Conservation (phyloP, 1,284 basidiomycete genomes). For the Coniophora puteana region DNA sequence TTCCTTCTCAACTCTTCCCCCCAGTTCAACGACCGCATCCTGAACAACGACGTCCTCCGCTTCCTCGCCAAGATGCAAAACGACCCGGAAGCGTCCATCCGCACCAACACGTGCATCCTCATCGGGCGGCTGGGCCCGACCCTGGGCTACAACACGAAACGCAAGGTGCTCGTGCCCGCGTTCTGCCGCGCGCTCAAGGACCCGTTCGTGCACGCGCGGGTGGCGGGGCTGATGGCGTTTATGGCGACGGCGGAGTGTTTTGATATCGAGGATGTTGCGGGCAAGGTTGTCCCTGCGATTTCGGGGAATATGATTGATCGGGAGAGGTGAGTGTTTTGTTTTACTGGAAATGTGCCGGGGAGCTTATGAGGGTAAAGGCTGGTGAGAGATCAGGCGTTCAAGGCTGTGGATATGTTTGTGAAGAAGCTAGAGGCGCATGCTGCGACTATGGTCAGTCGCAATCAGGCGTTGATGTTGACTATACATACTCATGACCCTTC, state of each 20-base stretch:
- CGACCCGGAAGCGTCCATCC: conserved; percentile 90
- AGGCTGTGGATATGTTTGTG: conserved; percentile 83
- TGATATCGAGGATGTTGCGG: conserved; percentile 84
- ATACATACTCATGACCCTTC: background rate
- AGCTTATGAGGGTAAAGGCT: conserved; percentile 42
- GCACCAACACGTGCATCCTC: conserved; percentile 97
- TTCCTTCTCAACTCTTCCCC: no score
- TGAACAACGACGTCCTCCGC: conserved; percentile 96
- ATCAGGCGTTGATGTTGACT: background rate
- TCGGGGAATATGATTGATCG: conserved; percentile 80
- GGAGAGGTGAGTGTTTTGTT: conserved; percentile 62
- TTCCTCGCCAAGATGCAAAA: conserved; percentile 91
- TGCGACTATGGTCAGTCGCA: conserved; percentile 62
- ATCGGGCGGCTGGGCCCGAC: conserved; percentile 88
- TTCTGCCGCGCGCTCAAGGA: conserved; percentile 92
- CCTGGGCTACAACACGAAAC: conserved; percentile 85
- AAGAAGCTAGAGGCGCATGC: conserved; percentile 81
- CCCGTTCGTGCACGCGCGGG: conserved; percentile 88
- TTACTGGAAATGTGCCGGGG: background rate
- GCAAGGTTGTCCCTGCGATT: conserved; percentile 85
- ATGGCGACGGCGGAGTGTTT: conserved; percentile 95
- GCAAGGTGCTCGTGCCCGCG: conserved; percentile 94
- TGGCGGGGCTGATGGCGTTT: conserved; percentile 94
- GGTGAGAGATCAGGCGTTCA: conserved; percentile 93
- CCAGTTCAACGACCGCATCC: conserved; percentile 84